Conservation (phyloP, 306 rosid genomes). For the Vigna radiata region DNA sequence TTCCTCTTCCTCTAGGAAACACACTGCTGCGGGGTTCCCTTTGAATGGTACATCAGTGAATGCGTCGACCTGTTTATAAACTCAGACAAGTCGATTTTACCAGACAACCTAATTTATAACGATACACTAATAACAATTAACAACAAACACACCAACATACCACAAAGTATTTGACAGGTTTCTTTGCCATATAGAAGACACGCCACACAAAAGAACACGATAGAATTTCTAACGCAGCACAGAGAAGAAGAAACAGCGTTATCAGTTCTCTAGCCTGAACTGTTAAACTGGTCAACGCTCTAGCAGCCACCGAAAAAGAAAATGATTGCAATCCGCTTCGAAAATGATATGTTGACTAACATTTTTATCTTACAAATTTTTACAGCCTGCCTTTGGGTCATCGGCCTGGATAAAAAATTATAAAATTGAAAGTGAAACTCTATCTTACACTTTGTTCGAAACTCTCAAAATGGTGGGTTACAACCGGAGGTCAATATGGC, state of each 20-base stretch:
- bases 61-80: conserved; percentile 62
- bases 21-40: conserved; percentile 80
- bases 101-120: neutral
- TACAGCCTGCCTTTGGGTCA: too few relatives aligned
- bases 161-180: conserved; percentile 59
- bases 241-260: neutral
- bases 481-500: too few relatives aligned
- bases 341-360: too few relatives aligned
- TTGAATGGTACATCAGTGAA: conserved; percentile 71
- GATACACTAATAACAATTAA: too few relatives aligned
- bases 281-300: neutral
- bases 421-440: too few relatives aligned
- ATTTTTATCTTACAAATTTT: too few relatives aligned
- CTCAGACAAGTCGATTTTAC: neutral
- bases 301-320: too few relatives aligned
- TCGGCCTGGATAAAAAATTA: too few relatives aligned
- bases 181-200: conserved; percentile 43
- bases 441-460: too few relatives aligned
- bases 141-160: conserved; percentile 44
- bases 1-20: conserved; percentile 62
- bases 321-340: too few relatives aligned
- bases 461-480: too few relatives aligned
- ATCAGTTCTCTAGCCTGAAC: neutral
- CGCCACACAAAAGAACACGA: neutral
- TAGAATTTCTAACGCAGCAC: neutral